A percentile compares a stretch with the other conserved stretches of the same genome.
These are phyloP conservation scores for Dendrostoma leiphaemia DNA, from an alignment of 2,329 filamentous ascomycete species.

Conservation along the genomic window DNA sequence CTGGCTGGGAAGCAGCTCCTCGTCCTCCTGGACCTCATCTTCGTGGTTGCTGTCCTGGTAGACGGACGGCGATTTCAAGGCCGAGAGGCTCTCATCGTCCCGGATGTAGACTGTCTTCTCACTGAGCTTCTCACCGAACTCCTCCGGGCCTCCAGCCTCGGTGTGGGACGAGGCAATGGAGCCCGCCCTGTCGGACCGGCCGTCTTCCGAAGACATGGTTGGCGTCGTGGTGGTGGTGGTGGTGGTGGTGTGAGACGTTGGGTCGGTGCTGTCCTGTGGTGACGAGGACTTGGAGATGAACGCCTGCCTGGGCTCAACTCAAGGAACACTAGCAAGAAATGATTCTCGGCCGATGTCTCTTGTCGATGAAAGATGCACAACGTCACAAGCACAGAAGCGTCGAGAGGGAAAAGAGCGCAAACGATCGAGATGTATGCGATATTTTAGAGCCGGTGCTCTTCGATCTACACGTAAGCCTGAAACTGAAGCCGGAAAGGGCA, in stretches of 20 bases:
- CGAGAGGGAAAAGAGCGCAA: too few relatives aligned
- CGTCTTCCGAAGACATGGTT: conserved; percentile 25
- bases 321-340: too few relatives aligned
- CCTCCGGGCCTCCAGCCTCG: conserved; percentile 28
- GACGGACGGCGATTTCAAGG: conserved; percentile 24
- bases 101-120: conserved; percentile 31
- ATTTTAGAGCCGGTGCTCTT: too few relatives aligned
- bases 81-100: conserved; percentile 30
- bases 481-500: too few relatives aligned
- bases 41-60: conserved; percentile 34
- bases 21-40: conserved; percentile 42
- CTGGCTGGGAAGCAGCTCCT: conserved; percentile 36
- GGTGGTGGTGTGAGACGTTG: background rate
- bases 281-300: too few relatives aligned
- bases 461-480: too few relatives aligned
- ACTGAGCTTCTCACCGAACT: conserved; percentile 35
- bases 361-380: too few relatives aligned
- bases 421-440: too few relatives aligned
- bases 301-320: too few relatives aligned
- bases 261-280: too few relatives aligned
- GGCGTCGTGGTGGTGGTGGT: background rate
- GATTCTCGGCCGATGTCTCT: too few relatives aligned
- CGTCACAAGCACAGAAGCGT: too few relatives aligned
- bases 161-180: conserved; percentile 36
- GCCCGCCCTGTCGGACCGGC: conserved; percentile 24